Percentiles rank a stretch among this genome's conserved stretches.
Conservation (phyloP, 139 green algal species). For the Picochlorum sp. region DNA sequence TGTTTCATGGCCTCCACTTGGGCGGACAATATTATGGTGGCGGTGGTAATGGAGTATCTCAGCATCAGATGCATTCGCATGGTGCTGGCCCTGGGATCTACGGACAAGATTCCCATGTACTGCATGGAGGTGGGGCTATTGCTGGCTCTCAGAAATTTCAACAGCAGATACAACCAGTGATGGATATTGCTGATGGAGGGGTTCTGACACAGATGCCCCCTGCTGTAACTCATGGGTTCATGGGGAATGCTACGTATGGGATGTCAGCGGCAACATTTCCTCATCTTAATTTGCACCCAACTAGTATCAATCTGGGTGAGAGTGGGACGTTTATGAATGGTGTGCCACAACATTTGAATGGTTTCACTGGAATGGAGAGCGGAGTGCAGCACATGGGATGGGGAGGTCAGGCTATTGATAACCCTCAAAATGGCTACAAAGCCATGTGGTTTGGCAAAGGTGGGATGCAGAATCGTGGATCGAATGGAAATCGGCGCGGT, state of each 20-base stretch:
- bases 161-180: background rate
- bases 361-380: background rate
- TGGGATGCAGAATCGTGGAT: background rate
- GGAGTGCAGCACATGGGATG: conserved; percentile 27
- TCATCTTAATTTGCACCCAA: background rate
- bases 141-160: too few relatives aligned
- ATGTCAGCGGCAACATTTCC: background rate
- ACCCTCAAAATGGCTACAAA: conserved; percentile 19
- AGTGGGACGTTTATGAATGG: too few relatives aligned
- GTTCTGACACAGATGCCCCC: background rate
- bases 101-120: too few relatives aligned
- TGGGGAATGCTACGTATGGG: too few relatives aligned
- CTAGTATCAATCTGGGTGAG: too few relatives aligned
- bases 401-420: conserved; percentile 56
- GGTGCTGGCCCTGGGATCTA: too few relatives aligned
- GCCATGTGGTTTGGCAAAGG: conserved; percentile 56
- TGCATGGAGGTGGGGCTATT: too few relatives aligned
- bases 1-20: background rate
- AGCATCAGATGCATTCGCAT: too few relatives aligned
- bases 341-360: background rate
- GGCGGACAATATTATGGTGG: background rate
- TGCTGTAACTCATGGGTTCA: too few relatives aligned
- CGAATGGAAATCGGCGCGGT: background rate
- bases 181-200: background rate
- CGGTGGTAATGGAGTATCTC: too few relatives aligned